A percentile compares a stretch with the other conserved stretches of the same genome.
Evolutionary conservation across 371 early-diverging fungal genomes (phyloP).

Genomic region (Rhizopus stolonifer): DNA sequence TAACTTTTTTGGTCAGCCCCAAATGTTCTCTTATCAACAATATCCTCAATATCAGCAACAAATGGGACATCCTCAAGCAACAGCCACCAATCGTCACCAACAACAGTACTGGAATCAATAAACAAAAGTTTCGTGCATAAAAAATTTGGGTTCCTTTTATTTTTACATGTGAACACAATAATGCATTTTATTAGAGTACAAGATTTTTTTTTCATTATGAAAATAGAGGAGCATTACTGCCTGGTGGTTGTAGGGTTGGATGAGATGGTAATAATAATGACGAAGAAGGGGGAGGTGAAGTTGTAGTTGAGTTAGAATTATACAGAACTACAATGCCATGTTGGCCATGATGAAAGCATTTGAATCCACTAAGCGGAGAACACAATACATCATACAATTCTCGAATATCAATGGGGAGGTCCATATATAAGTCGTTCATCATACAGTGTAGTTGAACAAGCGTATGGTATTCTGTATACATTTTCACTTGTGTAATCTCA

Average conservation of each 20-base stretch:
- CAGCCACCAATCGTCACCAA: conserved; percentile 19
- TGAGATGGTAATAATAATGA: conserved; percentile 3
- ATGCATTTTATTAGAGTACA: not conserved
- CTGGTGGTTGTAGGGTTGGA: not conserved
- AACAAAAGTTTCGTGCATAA: conserved; percentile 1
- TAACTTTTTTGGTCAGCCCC: conserved; percentile 36
- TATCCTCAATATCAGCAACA: conserved; percentile 30
- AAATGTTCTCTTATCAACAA: conserved; percentile 35
- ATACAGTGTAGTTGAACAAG: conserved; percentile 27
- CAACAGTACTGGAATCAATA: conserved; percentile 30
- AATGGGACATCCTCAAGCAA: conserved; percentile 12
- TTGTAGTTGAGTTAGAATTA: conserved; percentile 5
- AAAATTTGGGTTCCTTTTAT: not conserved
- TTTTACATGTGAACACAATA: not conserved
- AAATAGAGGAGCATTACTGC: not conserved
- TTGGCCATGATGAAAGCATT: conserved; percentile 27
- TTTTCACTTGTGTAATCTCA: conserved; percentile 26
- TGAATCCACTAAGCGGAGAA: conserved; percentile 26
- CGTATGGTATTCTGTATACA: conserved; percentile 25
- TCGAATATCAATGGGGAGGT: conserved; percentile 21
- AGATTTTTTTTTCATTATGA: not conserved
- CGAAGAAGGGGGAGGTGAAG: not conserved
- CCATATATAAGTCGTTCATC: conserved; percentile 27
- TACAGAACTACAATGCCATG: conserved; percentile 30
- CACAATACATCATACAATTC: conserved; percentile 22